Evolutionary conservation across 306 rosid genomes (phyloP).

Genomic region (Spatholobus suberectus): DNA sequence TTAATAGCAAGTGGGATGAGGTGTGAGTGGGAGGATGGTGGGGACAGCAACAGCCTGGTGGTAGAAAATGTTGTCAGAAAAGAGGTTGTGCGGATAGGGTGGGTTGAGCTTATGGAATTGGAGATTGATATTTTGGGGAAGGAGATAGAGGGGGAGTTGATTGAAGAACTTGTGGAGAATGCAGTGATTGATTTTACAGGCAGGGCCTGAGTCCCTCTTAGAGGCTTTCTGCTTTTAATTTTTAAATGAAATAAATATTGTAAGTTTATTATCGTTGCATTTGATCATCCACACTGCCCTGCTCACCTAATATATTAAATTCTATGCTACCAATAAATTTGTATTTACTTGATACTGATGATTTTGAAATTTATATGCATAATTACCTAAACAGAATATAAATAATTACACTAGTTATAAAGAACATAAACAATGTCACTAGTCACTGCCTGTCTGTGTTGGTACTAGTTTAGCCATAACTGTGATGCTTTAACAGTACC

Average conservation of each 20-base stretch:
- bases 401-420: background rate
- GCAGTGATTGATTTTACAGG: conserved; percentile 69
- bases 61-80: conserved; percentile 76
- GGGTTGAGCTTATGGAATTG: conserved; percentile 65
- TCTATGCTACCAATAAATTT: conserved; percentile 42
- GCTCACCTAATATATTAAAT: conserved; percentile 55
- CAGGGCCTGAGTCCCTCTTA: conserved; percentile 43
- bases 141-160: conserved; percentile 72
- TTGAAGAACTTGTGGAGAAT: conserved; percentile 81
- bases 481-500: background rate
- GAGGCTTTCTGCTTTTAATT: conserved; percentile 15
- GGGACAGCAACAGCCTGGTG: conserved; percentile 74
- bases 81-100: conserved; percentile 73
- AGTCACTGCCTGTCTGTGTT: conserved; percentile 22
- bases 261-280: conserved; percentile 53
- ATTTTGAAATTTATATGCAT: background rate
- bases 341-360: conserved; percentile 5
- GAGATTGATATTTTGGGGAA: conserved; percentile 73
- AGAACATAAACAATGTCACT: background rate
- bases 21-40: conserved; percentile 58
- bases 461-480: conserved; percentile 18
- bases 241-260: conserved; percentile 35
- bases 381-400: background rate
- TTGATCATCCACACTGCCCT: conserved; percentile 48
- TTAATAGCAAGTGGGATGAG: conserved; percentile 63